Percentiles rank a stretch among this genome's conserved stretches.
phyloP scores from a whole-genome alignment of 306 rosid genomes.

The Trifolium dubium region DNA sequence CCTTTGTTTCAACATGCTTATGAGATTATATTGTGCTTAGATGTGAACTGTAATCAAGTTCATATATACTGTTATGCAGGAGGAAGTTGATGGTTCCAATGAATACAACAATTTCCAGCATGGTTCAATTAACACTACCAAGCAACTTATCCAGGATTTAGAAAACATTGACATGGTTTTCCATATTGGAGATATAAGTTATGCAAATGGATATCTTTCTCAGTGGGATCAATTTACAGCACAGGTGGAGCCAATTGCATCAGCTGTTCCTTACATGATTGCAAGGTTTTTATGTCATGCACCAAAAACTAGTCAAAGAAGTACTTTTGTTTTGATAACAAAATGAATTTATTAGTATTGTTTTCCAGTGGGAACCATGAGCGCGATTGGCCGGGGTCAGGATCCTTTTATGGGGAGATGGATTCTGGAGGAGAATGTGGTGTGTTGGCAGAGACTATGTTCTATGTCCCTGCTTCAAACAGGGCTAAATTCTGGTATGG shows the following conservation, averaged over 20 bases:
- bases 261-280: constrained; percentile 84
- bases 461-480: constrained; percentile 81
- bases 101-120: constrained; percentile 87
- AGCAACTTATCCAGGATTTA: constrained; percentile 69
- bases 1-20: constrained; percentile 1
- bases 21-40: constrained; percentile 26
- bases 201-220: constrained; percentile 88
- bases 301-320: constrained; percentile 12
- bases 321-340: not conserved
- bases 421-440: constrained; percentile 99
- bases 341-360: not conserved
- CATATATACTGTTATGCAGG: too few species aligned
- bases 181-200: constrained; percentile 88
- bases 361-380: constrained; percentile 85
- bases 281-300: constrained; percentile 60
- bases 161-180: constrained; percentile 75
- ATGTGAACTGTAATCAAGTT: too few species aligned
- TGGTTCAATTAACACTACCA: constrained; percentile 78
- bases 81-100: constrained; percentile 88
- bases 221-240: constrained; percentile 97
- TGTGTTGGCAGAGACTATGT: constrained; percentile 87
- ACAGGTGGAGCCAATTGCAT: constrained; percentile 87
- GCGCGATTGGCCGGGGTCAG: constrained; percentile 91
- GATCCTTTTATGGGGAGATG: constrained; percentile 75
- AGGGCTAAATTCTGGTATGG: constrained; percentile 85